Evolutionary conservation across 495 filamentous ascomycete species (phyloP).

Genomic region (Penicillium dipodomyicola): DNA sequence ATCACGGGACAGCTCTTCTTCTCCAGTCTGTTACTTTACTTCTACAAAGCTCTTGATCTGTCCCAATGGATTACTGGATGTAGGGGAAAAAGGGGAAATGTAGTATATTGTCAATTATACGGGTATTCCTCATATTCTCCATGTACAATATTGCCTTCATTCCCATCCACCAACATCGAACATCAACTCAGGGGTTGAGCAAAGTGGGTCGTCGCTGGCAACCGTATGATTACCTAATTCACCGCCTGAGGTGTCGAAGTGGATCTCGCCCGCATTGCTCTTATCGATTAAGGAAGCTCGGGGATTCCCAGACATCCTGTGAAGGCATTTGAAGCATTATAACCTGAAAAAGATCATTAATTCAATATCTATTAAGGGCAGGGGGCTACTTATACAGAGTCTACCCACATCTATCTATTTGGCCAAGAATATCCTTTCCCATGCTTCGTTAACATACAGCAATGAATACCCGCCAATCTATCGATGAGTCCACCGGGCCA

Average conservation of each 20-base stretch:
- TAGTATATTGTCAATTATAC: neutral
- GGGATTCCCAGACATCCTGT: constrained; percentile 1
- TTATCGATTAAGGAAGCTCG: constrained; percentile 27
- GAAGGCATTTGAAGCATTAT: neutral
- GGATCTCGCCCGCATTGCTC: constrained; percentile 22
- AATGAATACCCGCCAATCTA: constrained; percentile 89
- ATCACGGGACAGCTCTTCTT: constrained; percentile 24
- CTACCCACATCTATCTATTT: neutral
- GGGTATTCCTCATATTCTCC: neutral
- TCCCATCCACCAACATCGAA: neutral
- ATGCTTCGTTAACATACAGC: constrained; percentile 26
- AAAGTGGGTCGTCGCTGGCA: constrained; percentile 34
- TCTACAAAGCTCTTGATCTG: constrained; percentile 9
- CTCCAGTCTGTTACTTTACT: constrained; percentile 18
- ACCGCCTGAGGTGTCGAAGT: constrained; percentile 16
- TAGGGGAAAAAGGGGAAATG: neutral
- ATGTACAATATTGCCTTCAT: neutral
- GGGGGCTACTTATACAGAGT: neutral
- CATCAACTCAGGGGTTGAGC: constrained; percentile 33
- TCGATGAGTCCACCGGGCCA: constrained; percentile 72
- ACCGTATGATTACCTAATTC: constrained; percentile 25
- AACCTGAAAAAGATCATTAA: neutral
- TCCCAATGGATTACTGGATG: constrained; percentile 6
- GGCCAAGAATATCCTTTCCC: neutral
- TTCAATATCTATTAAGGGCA: neutral